Percentiles rank a stretch among this genome's conserved stretches.
phyloP scores from a whole-genome alignment of 192 early-diverging fungal species.

The Podila minutissima region DNA sequence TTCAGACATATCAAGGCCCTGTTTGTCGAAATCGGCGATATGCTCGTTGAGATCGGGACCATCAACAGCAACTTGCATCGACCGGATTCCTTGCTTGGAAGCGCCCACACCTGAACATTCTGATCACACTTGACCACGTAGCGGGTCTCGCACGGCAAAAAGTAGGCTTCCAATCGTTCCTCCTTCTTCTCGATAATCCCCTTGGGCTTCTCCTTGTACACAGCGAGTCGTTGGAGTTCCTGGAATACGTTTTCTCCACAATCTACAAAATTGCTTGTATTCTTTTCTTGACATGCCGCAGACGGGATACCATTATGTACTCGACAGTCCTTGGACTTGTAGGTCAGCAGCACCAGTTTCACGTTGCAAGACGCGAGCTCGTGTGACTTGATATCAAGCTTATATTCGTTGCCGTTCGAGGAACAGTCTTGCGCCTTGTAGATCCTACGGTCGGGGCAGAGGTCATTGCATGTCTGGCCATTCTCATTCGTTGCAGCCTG shows the following conservation, averaged over 20 bases:
- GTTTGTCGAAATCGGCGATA: too few species aligned
- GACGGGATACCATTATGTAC: background rate
- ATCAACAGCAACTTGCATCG: constrained; percentile 1
- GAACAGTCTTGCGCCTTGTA: background rate
- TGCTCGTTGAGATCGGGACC: background rate
- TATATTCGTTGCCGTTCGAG: background rate
- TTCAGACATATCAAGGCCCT: background rate
- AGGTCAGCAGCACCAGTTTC: background rate
- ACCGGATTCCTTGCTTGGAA: background rate
- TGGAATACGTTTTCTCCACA: background rate
- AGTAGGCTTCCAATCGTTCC: background rate
- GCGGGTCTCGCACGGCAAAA: background rate
- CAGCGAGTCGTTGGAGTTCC: background rate
- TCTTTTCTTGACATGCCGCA: too few species aligned
- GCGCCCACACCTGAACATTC: background rate
- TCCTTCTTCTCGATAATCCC: background rate
- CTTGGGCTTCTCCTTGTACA: background rate
- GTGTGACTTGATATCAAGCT: background rate
- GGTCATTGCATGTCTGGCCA: background rate
- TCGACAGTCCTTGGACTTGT: background rate
- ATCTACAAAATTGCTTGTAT: background rate
- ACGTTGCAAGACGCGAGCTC: background rate
- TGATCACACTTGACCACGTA: background rate
- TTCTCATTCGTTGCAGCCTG: background rate
- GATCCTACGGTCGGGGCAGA: background rate